phyloP scores from a whole-genome alignment of 2,329 filamentous ascomycete genomes.

The Phialophora chinensis region DNA sequence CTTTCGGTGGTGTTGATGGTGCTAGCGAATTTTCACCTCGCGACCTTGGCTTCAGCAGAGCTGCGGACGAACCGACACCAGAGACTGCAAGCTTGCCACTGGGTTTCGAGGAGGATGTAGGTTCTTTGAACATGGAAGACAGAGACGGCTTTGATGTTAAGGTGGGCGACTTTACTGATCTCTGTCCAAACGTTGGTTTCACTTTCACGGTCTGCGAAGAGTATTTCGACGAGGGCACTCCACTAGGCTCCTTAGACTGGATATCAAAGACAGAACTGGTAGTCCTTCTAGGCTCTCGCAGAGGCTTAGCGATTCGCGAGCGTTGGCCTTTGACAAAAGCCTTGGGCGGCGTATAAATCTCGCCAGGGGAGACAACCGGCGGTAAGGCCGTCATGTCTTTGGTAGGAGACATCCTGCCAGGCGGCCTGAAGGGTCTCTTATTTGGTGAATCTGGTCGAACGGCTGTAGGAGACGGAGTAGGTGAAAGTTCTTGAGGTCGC shows the following conservation, averaged over 20 bases:
- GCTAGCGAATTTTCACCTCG: conserved; percentile 32
- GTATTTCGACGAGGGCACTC: neutral
- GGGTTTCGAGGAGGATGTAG: conserved; percentile 1
- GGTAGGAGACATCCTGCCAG: conserved; percentile 35
- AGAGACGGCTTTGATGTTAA: conserved; percentile 26
- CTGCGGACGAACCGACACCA: conserved; percentile 2
- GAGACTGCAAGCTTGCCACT: conserved; percentile 18
- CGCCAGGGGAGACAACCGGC: conserved; percentile 26
- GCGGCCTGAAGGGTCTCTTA: conserved; percentile 35
- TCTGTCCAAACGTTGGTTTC: conserved; percentile 22
- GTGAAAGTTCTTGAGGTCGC: conserved; percentile 68
- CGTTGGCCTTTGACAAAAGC: conserved; percentile 36
- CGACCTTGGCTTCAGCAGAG: conserved; percentile 28
- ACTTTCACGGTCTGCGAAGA: conserved; percentile 23
- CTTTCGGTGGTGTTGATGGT: conserved; percentile 23
- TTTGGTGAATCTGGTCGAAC: conserved; percentile 31
- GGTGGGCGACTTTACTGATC: conserved; percentile 15
- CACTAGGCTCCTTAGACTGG: conserved; percentile 5
- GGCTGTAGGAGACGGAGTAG: conserved; percentile 66
- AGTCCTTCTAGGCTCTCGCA: conserved; percentile 22
- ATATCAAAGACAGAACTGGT: conserved; percentile 24
- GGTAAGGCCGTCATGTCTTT: conserved; percentile 29
- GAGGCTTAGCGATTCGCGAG: conserved; percentile 34
- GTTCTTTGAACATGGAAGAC: conserved; percentile 31
- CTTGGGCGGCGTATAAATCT: conserved; percentile 37